Percentiles rank a stretch among this genome's conserved stretches.
phyloP scores from a whole-genome alignment of 495 filamentous ascomycete species.

The Daldinia bambusicola region DNA sequence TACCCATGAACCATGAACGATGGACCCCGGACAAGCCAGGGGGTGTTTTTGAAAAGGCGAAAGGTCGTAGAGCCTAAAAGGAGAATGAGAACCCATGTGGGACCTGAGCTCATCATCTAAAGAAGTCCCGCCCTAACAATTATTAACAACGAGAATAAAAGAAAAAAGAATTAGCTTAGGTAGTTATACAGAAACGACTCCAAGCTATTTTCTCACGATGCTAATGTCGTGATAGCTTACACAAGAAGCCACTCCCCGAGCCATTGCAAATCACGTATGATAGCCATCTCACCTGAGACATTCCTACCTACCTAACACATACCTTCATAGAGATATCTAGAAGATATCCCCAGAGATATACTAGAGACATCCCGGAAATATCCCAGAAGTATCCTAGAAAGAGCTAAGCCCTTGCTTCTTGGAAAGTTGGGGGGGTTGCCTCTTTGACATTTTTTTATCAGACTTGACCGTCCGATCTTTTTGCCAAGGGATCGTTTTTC shows the following conservation, averaged over 20 bases:
- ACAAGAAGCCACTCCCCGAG: constrained; percentile 32
- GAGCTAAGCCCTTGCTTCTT: constrained; percentile 33
- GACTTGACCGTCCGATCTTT: constrained; percentile 41
- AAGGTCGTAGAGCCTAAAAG: constrained; percentile 36
- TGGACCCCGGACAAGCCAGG: constrained; percentile 33
- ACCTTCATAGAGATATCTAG: background rate
- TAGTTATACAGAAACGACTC: background rate
- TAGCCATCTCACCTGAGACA: constrained; percentile 40
- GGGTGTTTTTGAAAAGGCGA: constrained; percentile 26
- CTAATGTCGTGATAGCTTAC: constrained; percentile 29
- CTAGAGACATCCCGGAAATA: background rate
- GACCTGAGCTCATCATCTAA: constrained; percentile 29
- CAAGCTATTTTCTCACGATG: constrained; percentile 10
- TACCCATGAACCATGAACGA: constrained; percentile 9
- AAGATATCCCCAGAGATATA: background rate
- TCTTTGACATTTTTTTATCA: constrained; percentile 31
- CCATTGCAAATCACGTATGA: constrained; percentile 30
- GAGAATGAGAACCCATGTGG: constrained; percentile 39
- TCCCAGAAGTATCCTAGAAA: constrained; percentile 5
- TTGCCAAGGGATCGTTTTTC: constrained; percentile 48
- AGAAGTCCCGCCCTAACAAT: constrained; percentile 15
- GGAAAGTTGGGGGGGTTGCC: constrained; percentile 5
- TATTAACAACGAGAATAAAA: constrained; percentile 18
- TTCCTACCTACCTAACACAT: background rate
- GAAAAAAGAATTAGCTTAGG: constrained; percentile 5